phyloP scores from a whole-genome alignment of 2,329 filamentous ascomycete species.

The Diplodia corticola region DNA sequence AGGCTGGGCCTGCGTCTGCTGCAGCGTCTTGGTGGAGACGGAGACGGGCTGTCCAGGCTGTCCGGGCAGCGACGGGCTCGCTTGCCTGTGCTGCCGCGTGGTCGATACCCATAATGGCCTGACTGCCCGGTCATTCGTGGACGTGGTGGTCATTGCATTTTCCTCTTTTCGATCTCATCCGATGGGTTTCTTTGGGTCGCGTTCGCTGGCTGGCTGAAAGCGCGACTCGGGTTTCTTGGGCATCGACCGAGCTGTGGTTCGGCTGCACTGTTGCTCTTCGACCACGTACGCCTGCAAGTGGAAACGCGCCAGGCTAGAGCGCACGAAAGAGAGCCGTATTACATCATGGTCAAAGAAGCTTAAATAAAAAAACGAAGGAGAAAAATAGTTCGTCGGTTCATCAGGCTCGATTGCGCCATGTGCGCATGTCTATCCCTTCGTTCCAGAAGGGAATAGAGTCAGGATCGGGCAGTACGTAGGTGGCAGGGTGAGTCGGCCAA shows the following conservation, averaged over 20 bases:
- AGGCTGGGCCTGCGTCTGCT: background rate
- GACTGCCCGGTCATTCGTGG: background rate
- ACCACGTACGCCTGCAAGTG: background rate
- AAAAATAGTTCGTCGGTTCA: no score
- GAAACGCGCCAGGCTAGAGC: background rate
- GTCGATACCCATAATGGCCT: background rate
- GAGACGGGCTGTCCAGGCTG: background rate
- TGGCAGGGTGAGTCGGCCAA: background rate
- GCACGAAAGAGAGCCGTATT: background rate
- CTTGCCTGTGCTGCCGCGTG: background rate
- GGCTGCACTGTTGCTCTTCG: background rate
- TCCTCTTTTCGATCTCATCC: background rate
- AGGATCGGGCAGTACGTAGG: background rate
- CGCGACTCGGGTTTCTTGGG: background rate
- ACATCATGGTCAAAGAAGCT: background rate
- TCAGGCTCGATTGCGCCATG: no score
- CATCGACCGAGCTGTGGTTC: background rate
- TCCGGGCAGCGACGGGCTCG: background rate
- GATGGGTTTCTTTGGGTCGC: background rate
- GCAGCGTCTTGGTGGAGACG: background rate
- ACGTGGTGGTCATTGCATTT: background rate
- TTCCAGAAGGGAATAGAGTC: no score
- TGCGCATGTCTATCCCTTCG: background rate
- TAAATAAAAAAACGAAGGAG: background rate
- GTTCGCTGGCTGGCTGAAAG: background rate